Conservation (phyloP, 768 basidiomycete genomes). For the Podaxis sp. region DNA sequence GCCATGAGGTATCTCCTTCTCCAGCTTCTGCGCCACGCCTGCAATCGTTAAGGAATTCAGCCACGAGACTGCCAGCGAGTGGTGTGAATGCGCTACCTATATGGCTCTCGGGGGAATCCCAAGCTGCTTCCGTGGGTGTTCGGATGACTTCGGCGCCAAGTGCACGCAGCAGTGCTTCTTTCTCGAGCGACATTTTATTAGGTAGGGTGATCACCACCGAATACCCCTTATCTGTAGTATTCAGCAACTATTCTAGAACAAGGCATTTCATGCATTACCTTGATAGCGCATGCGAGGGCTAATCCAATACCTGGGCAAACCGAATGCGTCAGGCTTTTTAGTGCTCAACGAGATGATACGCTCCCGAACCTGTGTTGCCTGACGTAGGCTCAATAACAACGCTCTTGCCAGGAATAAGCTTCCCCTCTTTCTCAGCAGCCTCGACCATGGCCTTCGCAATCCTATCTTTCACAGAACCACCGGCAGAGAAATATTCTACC, state of each 20-base stretch:
- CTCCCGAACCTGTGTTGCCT: slow-evolving; percentile 81
- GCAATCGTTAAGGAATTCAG: slow-evolving; percentile 84
- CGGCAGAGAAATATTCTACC: slow-evolving; percentile 86
- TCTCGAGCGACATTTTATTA: slow-evolving; percentile 94
- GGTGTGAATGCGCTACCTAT: slow-evolving; percentile 67
- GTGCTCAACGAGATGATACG: background rate
- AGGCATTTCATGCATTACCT: slow-evolving; percentile 49
- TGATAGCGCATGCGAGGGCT: slow-evolving; percentile 90
- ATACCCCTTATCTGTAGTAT: slow-evolving; percentile 89
- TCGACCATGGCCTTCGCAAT: slow-evolving; percentile 97
- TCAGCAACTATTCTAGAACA: slow-evolving; percentile 47
- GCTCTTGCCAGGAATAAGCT: slow-evolving; percentile 81
- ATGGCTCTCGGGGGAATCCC: slow-evolving; percentile 87
- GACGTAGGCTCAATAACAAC: slow-evolving; percentile 95
- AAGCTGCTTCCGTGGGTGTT: slow-evolving; percentile 87
- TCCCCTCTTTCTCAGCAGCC: slow-evolving; percentile 87
- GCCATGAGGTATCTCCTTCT: slow-evolving; percentile 75
- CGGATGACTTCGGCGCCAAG: slow-evolving; percentile 94
- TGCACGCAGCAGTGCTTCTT: slow-evolving; percentile 88
- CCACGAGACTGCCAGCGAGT: slow-evolving; percentile 52
- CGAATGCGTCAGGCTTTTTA: background rate
- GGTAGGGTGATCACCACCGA: slow-evolving; percentile 88
- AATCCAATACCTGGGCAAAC: slow-evolving; percentile 76
- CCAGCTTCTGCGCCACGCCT: slow-evolving; percentile 84
- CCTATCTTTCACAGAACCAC: slow-evolving; percentile 94